Percentiles rank a stretch among this genome's conserved stretches.
These are phyloP conservation scores for Barnettozyma siamensis DNA, from an alignment of 805 yeast genomes.

Conservation along the genomic window DNA sequence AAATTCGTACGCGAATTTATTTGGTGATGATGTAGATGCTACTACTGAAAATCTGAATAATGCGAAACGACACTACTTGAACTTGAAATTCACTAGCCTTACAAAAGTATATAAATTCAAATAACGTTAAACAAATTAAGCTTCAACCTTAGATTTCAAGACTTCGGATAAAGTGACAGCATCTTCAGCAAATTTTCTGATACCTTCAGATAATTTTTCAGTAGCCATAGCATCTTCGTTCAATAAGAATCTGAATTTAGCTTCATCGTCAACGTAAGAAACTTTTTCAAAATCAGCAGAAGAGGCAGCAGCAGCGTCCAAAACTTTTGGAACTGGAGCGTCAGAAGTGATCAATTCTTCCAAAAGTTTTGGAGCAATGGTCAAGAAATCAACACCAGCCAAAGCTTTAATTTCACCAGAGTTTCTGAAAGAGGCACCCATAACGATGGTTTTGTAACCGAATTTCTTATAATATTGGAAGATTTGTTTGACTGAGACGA, in stretches of 20 bases:
- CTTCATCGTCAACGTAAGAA: constrained; percentile 76
- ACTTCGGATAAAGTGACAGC: constrained; percentile 69
- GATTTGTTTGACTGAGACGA: constrained; percentile 76
- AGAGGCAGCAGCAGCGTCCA: constrained; percentile 63
- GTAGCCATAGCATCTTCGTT: constrained; percentile 99
- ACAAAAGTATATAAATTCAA: not conserved
- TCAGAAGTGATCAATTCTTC: constrained; percentile 79
- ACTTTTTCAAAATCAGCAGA: constrained; percentile 60
- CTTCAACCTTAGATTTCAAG: constrained; percentile 53
- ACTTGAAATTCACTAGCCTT: too few relatives aligned
- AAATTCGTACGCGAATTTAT: too few relatives aligned
- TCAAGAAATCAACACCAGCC: constrained; percentile 95
- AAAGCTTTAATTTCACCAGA: constrained; percentile 89
- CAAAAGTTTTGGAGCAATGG: constrained; percentile 89
- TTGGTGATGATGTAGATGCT: too few relatives aligned
- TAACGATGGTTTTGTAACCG: constrained; percentile 94
- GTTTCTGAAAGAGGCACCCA: constrained; percentile 99
- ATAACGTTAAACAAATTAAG: constrained; percentile 18
- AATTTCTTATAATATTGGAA: constrained; percentile 97
- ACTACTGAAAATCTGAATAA: too few relatives aligned
- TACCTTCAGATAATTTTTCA: constrained; percentile 96
- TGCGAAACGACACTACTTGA: too few relatives aligned
- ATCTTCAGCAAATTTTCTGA: constrained; percentile 94
- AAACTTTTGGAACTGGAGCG: constrained; percentile 74
- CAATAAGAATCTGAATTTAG: constrained; percentile 81